phyloP scores from a whole-genome alignment of 768 basidiomycete species.

The Tricholoma saponaceum region DNA sequence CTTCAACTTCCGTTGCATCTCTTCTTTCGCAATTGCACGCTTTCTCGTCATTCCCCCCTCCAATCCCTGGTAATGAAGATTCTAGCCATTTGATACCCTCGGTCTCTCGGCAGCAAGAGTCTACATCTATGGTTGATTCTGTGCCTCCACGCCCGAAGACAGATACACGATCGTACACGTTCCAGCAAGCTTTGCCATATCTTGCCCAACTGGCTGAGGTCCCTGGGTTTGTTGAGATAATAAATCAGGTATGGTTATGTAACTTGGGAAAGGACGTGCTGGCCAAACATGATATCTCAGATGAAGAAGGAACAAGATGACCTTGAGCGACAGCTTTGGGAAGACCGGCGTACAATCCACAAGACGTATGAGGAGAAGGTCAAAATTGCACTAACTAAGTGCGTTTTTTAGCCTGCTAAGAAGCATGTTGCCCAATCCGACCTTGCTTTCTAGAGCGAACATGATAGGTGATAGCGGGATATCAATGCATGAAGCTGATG shows the following conservation, averaged over 20 bases:
- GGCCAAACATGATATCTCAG: conserved; percentile 28
- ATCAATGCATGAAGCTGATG: conserved; percentile 68
- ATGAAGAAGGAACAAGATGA: conserved; percentile 68
- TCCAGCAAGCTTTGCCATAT: conserved; percentile 66
- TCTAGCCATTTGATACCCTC: neutral
- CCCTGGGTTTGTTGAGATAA: conserved; percentile 41
- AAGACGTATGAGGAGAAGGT: conserved; percentile 69
- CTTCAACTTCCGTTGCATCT: conserved; percentile 46
- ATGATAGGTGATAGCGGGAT: conserved; percentile 57
- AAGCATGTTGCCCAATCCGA: neutral
- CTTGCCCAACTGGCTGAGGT: conserved; percentile 59
- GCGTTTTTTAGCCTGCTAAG: conserved; percentile 18
- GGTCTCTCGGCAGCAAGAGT: conserved; percentile 2
- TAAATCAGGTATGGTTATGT: conserved; percentile 44
- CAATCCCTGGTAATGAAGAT: neutral
- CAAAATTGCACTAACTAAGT: conserved; percentile 66
- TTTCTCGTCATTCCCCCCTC: conserved; percentile 16
- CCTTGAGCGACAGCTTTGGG: conserved; percentile 66
- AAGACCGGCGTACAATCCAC: conserved; percentile 59
- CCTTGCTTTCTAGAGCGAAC: conserved; percentile 43
- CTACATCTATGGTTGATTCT: conserved; percentile 2
- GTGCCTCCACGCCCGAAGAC: conserved; percentile 5
- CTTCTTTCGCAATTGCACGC: conserved; percentile 59
- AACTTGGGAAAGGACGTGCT: neutral
- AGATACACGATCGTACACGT: conserved; percentile 49